phyloP scores from a whole-genome alignment of 179 eudicot genomes.

The Silene vulgaris region DNA sequence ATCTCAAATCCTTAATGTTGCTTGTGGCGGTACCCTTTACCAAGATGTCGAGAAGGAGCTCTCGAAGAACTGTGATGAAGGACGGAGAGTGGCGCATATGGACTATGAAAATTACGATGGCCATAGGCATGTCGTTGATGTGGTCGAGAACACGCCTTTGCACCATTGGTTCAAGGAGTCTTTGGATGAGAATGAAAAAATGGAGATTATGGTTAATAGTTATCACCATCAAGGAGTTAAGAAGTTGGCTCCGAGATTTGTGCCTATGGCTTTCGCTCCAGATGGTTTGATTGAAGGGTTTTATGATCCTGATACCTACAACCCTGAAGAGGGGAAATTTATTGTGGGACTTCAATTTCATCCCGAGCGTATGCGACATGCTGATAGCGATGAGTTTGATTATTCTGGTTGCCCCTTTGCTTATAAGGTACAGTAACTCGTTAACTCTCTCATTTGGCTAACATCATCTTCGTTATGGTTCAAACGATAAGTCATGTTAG shows the following conservation, averaged over 20 bases:
- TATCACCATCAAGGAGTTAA: constrained; percentile 95
- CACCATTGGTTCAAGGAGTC: constrained; percentile 67
- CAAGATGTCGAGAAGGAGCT: constrained; percentile 72
- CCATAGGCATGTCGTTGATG: constrained; percentile 65
- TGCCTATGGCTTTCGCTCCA: constrained; percentile 78
- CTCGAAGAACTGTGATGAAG: constrained; percentile 23
- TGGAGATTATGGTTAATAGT: constrained; percentile 78
- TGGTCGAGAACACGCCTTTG: constrained; percentile 62
- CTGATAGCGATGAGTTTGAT: constrained; percentile 60
- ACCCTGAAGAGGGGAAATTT: constrained; percentile 85
- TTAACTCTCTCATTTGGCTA: background rate
- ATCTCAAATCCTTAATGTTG: constrained; percentile 80
- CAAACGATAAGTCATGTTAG: no score
- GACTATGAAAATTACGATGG: constrained; percentile 81
- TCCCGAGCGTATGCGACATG: constrained; percentile 80
- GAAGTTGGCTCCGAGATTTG: constrained; percentile 70
- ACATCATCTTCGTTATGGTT: no score
- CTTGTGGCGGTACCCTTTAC: constrained; percentile 86
- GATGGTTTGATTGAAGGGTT: constrained; percentile 90
- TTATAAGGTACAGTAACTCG: constrained; percentile 47
- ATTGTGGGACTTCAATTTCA: constrained; percentile 93
- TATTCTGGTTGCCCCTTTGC: constrained; percentile 89
- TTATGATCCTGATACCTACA: constrained; percentile 82
- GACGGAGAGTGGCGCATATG: constrained; percentile 50
- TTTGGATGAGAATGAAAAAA: constrained; percentile 35